Evolutionary conservation across 441 rosid genomes (phyloP).

Genomic region (Mallotus japonicus): DNA sequence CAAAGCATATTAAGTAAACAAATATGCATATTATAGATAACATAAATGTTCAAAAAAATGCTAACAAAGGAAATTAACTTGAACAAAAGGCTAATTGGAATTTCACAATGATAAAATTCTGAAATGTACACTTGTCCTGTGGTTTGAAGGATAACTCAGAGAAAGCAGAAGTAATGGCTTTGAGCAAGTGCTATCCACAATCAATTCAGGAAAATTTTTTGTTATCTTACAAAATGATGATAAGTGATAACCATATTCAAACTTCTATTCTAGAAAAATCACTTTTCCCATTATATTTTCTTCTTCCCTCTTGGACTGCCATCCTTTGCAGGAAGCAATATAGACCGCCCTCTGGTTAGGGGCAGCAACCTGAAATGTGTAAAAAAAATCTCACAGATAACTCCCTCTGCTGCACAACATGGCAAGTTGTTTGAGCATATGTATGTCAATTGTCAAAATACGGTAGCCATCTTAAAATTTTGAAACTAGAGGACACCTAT

Average conservation of each 20-base stretch:
- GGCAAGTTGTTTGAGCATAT: background rate
- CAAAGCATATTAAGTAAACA: background rate
- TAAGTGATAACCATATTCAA: background rate
- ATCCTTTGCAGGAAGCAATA: background rate
- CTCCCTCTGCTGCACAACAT: background rate
- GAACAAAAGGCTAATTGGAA: background rate
- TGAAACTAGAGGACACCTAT: background rate
- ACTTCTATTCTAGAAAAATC: background rate
- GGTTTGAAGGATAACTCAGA: background rate
- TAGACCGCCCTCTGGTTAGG: background rate
- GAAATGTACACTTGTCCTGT: background rate
- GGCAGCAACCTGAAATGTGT: background rate
- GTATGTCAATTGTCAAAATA: background rate
- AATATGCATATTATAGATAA: background rate
- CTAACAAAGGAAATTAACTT: background rate
- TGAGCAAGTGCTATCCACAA: background rate
- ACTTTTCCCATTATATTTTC: background rate
- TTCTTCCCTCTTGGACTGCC: background rate
- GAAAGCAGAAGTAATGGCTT: background rate
- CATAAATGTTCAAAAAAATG: background rate
- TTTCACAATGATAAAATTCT: background rate
- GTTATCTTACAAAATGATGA: background rate
- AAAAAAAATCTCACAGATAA: background rate
- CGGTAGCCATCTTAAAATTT: background rate
- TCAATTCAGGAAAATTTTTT: background rate